These are phyloP conservation scores for Aspergillus sp. DNA, from an alignment of 2,329 filamentous ascomycete genomes.

Conservation along the genomic window DNA sequence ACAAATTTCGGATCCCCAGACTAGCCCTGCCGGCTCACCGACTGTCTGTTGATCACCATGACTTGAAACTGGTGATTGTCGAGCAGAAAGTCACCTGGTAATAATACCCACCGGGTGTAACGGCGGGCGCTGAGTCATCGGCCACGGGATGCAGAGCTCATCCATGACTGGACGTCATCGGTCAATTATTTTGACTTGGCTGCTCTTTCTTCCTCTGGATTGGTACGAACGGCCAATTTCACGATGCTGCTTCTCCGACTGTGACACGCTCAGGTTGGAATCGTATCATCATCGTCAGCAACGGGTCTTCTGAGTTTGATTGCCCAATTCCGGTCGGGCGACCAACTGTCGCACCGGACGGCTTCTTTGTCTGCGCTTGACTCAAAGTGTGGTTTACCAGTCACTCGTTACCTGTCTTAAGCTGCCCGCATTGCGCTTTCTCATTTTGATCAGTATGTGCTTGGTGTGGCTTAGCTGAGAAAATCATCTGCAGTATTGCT, in stretches of 20 bases:
- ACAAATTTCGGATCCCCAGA: not conserved
- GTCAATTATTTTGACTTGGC: not conserved
- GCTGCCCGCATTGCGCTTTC: not conserved
- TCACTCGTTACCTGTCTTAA: not conserved
- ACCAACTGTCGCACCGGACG: conserved; percentile 4
- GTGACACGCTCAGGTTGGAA: conserved; percentile 16
- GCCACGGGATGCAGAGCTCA: conserved; percentile 14
- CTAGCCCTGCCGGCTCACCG: not conserved
- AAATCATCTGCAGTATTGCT: not conserved
- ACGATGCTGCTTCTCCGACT: conserved; percentile 17
- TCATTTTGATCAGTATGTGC: not conserved
- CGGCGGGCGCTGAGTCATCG: conserved; percentile 13
- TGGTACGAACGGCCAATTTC: conserved; percentile 4
- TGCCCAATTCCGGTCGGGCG: not conserved
- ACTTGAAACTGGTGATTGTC: not conserved
- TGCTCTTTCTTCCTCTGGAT: not conserved
- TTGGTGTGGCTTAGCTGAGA: not conserved
- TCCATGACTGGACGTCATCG: conserved; percentile 22
- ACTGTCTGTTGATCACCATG: not conserved
- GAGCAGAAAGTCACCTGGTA: not conserved
- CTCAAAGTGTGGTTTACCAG: not conserved
- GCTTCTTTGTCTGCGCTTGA: not conserved
- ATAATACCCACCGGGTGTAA: not conserved
- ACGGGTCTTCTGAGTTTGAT: conserved; percentile 5
- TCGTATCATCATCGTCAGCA: conserved; percentile 1